Evolutionary conservation across 225 moss, liverwort and hornwort species (phyloP).

Genomic region (Polytrichum formosum): DNA sequence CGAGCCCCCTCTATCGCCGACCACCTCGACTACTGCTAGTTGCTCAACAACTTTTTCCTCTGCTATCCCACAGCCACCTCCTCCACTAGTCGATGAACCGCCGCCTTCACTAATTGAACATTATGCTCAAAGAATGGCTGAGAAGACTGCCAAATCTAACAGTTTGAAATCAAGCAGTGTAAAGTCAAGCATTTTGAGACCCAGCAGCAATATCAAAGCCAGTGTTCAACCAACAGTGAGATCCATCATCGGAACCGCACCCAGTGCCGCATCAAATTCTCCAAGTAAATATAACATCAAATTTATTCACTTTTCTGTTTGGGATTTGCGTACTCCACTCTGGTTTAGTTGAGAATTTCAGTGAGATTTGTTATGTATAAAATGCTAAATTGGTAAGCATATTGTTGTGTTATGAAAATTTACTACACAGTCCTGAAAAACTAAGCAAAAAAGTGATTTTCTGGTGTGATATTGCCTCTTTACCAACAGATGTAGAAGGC

Average conservation of each 20-base stretch:
- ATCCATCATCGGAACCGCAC: conserved; percentile 19
- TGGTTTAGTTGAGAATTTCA: too few relatives aligned
- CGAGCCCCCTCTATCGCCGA: conserved; percentile 4
- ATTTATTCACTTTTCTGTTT: too few relatives aligned
- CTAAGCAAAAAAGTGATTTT: too few relatives aligned
- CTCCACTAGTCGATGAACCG: conserved; percentile 15
- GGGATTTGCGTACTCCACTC: too few relatives aligned
- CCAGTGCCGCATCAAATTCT: conserved; percentile 24
- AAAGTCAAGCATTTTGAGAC: background rate
- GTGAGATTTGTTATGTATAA: too few relatives aligned
- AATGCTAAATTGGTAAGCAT: too few relatives aligned
- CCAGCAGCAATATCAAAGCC: conserved; percentile 1
- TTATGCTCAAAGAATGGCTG: background rate
- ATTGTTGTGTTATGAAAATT: too few relatives aligned
- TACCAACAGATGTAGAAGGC: too few relatives aligned
- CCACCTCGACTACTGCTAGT: conserved; percentile 18
- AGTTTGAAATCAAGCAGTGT: conserved; percentile 15
- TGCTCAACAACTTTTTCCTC: conserved; percentile 15
- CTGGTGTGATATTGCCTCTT: too few relatives aligned
- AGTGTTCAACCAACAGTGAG: conserved; percentile 1
- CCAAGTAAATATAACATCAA: conserved; percentile 17
- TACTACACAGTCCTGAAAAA: too few relatives aligned
- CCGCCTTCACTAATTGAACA: conserved; percentile 22
- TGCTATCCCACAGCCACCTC: conserved; percentile 8
- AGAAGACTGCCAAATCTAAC: conserved; percentile 8